Conservation (phyloP, 768 basidiomycete species). For the Leucocoprinus sp. region DNA sequence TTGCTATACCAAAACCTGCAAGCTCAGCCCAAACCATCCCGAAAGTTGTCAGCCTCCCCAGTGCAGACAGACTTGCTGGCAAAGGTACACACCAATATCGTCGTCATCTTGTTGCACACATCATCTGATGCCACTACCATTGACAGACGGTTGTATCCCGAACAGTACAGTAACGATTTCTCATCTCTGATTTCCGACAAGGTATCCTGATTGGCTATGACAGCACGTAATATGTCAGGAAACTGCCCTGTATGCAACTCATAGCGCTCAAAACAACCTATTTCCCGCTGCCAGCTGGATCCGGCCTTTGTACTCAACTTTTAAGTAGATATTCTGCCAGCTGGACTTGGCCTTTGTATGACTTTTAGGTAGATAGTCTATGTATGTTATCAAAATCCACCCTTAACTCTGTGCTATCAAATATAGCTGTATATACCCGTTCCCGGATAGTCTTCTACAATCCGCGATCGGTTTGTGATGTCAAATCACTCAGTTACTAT, state of each 20-base stretch:
- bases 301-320: too few relatives aligned
- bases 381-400: too few relatives aligned
- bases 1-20: conserved; percentile 8
- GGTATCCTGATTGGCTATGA: background rate
- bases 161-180: conserved; percentile 7
- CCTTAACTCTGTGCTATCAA: too few relatives aligned
- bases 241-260: conserved; percentile 1
- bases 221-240: background rate
- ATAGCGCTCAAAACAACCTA: background rate
- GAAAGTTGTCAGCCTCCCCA: conserved; percentile 2
- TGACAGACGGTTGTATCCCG: conserved; percentile 2
- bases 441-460: too few relatives aligned
- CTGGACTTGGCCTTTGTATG: too few relatives aligned
- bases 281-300: too few relatives aligned
- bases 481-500: background rate
- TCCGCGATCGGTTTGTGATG: too few relatives aligned
- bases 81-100: conserved; percentile 1
- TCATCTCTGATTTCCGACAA: background rate
- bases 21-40: conserved; percentile 10
- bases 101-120: background rate
- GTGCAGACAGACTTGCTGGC: conserved; percentile 8
- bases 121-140: background rate
- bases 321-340: too few relatives aligned
- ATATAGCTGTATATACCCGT: too few relatives aligned
- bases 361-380: too few relatives aligned